phyloP scores from a whole-genome alignment of 2,329 filamentous ascomycete species.

The Epichloe coenophiala region DNA sequence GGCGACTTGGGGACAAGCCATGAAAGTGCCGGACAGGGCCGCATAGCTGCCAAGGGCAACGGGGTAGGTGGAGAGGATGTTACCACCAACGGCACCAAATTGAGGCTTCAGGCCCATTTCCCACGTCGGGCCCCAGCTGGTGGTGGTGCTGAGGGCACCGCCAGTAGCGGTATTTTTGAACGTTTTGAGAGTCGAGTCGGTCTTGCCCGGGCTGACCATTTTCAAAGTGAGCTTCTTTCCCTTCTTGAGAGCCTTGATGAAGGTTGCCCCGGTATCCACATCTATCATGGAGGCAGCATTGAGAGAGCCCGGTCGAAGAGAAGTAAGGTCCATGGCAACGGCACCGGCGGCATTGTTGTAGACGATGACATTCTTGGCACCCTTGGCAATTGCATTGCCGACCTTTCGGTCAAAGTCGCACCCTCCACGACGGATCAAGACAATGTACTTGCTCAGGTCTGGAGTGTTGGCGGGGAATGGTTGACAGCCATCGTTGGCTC shows the following conservation, averaged over 20 bases:
- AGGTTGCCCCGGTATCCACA: slow-evolving; percentile 26
- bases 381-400: slow-evolving; percentile 35
- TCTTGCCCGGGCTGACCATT: slow-evolving; percentile 28
- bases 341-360: slow-evolving; percentile 39
- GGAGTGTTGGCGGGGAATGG: slow-evolving; percentile 38
- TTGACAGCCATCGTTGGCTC: slow-evolving; percentile 36
- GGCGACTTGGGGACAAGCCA: slow-evolving; percentile 44
- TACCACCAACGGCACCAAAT: slow-evolving; percentile 40
- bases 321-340: slow-evolving; percentile 18
- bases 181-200: slow-evolving; percentile 17
- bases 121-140: slow-evolving; percentile 48
- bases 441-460: slow-evolving; percentile 42
- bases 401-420: slow-evolving; percentile 44
- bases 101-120: slow-evolving; percentile 44
- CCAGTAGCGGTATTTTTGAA: slow-evolving; percentile 23
- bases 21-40: slow-evolving; percentile 43
- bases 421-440: slow-evolving; percentile 44
- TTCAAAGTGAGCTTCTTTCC: slow-evolving; percentile 30
- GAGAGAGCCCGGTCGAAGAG: slow-evolving; percentile 14
- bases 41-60: slow-evolving; percentile 31
- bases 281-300: slow-evolving; percentile 28
- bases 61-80: slow-evolving; percentile 45
- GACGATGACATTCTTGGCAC: slow-evolving; percentile 47
- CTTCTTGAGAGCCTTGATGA: slow-evolving; percentile 28
- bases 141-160: slow-evolving; percentile 38